Base-by-base conservation (phyloP, 306 rosid genomes). In the Potentilla sterilis region DNA sequence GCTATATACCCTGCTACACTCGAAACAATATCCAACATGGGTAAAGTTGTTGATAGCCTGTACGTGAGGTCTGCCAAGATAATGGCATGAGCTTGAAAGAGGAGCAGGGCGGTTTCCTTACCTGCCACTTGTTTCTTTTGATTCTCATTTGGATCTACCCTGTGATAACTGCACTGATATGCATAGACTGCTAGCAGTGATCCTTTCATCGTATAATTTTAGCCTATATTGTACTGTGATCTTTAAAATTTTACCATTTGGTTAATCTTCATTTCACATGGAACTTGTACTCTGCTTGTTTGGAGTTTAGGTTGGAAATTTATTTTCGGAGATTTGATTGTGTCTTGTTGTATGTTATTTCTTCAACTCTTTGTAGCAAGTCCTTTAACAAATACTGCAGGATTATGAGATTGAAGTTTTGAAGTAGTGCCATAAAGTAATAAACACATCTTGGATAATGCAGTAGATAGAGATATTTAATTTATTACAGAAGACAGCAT, bases 61-160 rank as follows among this genome's bases (percentile, higher is more conserved):
- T 94, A 90, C 59, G 89, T 88, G 72, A 89, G 96, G 79, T 94
- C 98, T 83, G 98, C 98, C 40, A 94, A 94, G 89, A 91, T 94
- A 72, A 88, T 91, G 97, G 91, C 96, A 1, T 91, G 86, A 91
- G 73, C 70, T 73, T 41, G 46, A 54, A 10, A 54, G 67, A 21
- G 22, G 18, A 41, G 32, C 41, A 35, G 75, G 24, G 79, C 77
- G 14, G 63, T 37, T 63, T 69, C 13, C 24, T 35, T 58, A 62
- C 62, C 42, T 35, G 21, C 28, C 19, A 16, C 38, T 34, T 3
- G 7, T 41, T 41, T 59, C 59, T 7, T 48, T 63, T 69, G 47
- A 38, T 72, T 40, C 7, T 4, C 28, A 28, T 58, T 73, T 11
- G 4, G 7, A 38, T 59, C 43, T 12, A 19, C 22, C 4, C 67